Conservation (phyloP, 169 alveolate genomes). For the Plasmodium gonderi region DNA sequence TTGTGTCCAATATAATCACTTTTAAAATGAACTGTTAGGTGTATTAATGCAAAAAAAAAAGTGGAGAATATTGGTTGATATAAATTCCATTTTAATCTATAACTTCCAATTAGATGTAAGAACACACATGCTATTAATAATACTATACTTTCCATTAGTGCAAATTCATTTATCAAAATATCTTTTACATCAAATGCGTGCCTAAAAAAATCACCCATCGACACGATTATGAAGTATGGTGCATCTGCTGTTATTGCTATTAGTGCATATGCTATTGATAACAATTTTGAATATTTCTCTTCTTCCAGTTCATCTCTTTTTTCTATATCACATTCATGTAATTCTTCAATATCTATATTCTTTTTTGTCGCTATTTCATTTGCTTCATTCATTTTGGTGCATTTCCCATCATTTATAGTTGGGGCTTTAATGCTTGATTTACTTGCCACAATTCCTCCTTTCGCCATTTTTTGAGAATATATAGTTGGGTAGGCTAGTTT, state of each 20-base stretch:
- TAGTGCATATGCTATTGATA: slow-evolving; percentile 19
- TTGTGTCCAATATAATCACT: slow-evolving; percentile 28
- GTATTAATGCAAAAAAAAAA: background rate
- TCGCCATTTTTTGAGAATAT: background rate
- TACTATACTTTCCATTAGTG: slow-evolving; percentile 42
- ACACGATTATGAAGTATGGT: slow-evolving; percentile 34
- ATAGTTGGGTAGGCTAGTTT: background rate
- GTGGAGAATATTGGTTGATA: background rate
- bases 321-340: slow-evolving; percentile 1
- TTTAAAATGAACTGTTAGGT: background rate
- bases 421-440: background rate
- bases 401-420: background rate
- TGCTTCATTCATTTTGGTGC: background rate
- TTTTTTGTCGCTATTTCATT: background rate
- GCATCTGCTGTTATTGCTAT: slow-evolving; percentile 39
- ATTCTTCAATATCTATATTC: background rate
- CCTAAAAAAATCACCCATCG: slow-evolving; percentile 35
- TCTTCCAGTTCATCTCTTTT: slow-evolving; percentile 21
- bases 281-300: background rate
- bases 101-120: slow-evolving; percentile 39
- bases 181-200: slow-evolving; percentile 22
- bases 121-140: slow-evolving; percentile 5
- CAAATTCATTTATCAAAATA: slow-evolving; percentile 25
- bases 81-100: slow-evolving; percentile 35
- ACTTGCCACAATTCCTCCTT: background rate